These are phyloP conservation scores for Neurospora sp. DNA, from an alignment of 495 filamentous ascomycete genomes.

Conservation along the genomic window DNA sequence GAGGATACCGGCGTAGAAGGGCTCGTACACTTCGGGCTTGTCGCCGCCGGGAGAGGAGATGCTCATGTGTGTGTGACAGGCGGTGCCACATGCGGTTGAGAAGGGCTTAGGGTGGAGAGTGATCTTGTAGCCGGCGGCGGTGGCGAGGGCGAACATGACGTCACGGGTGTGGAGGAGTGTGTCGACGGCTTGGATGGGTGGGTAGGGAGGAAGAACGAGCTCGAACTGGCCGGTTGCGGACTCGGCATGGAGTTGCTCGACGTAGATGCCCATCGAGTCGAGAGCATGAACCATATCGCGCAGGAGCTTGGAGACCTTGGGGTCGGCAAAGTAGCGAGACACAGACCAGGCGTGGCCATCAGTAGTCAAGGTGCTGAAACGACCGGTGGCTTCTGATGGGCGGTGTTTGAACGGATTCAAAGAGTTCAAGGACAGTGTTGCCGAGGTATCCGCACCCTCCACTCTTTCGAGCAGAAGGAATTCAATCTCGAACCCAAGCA, in stretches of 20 bases:
- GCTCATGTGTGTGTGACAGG: conserved; percentile 59
- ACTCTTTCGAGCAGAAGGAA: conserved; percentile 54
- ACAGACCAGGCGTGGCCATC: conserved; percentile 57
- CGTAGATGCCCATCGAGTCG: conserved; percentile 48
- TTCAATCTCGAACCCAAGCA: conserved; percentile 77
- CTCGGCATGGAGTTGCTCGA: conserved; percentile 74
- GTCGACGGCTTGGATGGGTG: conserved; percentile 63
- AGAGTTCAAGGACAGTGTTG: conserved; percentile 8
- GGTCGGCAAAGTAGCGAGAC: conserved; percentile 42
- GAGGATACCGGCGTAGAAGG: conserved; percentile 60
- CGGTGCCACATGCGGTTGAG: conserved; percentile 47
- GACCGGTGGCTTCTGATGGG: background rate
- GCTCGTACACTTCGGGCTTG: conserved; percentile 32
- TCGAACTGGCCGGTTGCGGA: conserved; percentile 70
- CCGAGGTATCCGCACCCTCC: conserved; percentile 16
- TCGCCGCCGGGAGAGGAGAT: conserved; percentile 34
- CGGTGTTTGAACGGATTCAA: background rate
- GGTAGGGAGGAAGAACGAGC: conserved; percentile 56
- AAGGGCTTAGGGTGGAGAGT: conserved; percentile 71
- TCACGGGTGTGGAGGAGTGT: conserved; percentile 62
- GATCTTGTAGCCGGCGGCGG: conserved; percentile 52
- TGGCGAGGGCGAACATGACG: conserved; percentile 50
- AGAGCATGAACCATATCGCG: conserved; percentile 54
- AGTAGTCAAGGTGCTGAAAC: conserved; percentile 20
- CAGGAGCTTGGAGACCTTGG: conserved; percentile 45